A percentile compares a stretch with the other conserved stretches of the same genome.
Evolutionary conservation across 345 rosid species (phyloP).

Genomic region (Clarkia xantiana): DNA sequence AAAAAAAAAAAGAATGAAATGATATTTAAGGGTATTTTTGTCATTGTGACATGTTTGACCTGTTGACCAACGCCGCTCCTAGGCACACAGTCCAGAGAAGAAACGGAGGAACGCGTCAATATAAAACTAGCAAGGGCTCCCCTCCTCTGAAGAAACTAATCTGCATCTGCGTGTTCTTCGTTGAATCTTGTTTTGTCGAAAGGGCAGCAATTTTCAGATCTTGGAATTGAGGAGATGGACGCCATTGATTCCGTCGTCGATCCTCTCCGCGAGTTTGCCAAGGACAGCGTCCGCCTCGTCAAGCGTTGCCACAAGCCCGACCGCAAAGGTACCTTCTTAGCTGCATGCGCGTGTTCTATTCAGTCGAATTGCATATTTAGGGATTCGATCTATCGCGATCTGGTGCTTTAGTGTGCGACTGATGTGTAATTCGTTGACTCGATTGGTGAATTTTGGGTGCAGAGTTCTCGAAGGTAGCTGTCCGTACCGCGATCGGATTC

Average conservation of each 20-base stretch:
- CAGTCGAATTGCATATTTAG: neutral
- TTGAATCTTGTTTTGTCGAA: neutral
- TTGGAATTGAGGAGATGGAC: conserved; percentile 28
- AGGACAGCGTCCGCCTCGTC: conserved; percentile 68
- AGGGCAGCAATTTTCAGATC: neutral
- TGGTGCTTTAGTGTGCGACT: neutral
- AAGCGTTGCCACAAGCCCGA: conserved; percentile 80
- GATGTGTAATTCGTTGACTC: neutral
- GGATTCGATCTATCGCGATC: conserved; percentile 2
- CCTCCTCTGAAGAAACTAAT: neutral
- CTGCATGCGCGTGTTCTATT: neutral
- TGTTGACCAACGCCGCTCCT: too few species aligned
- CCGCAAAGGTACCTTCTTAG: conserved; percentile 31
- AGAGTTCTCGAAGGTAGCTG: conserved; percentile 72
- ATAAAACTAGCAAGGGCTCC: neutral
- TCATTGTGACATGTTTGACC: too few species aligned
- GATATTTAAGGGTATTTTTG: too few species aligned
- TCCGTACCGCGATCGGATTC: conserved; percentile 75
- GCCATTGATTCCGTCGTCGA: conserved; percentile 47
- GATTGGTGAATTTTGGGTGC: neutral
- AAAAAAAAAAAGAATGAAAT: too few species aligned
- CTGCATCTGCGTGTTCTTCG: conserved; percentile 3
- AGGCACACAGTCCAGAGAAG: too few species aligned
- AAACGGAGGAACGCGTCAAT: too few species aligned
- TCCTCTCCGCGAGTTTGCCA: conserved; percentile 66